These are phyloP conservation scores for Phaeosphaeria sp. DNA, from an alignment of 2,329 filamentous ascomycete genomes.

Conservation along the genomic window DNA sequence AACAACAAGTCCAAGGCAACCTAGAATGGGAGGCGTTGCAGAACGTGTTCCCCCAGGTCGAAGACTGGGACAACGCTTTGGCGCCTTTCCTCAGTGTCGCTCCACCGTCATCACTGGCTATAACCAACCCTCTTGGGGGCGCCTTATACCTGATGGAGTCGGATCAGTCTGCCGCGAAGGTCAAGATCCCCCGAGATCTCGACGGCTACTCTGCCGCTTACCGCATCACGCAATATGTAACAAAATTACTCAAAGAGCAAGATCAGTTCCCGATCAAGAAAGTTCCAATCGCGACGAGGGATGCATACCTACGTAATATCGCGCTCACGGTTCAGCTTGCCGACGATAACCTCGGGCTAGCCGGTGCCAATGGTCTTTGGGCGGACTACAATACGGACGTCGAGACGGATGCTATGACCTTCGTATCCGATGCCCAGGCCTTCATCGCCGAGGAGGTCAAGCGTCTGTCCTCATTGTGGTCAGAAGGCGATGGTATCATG, in stretches of 20 bases:
- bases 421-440: conserved; percentile 59
- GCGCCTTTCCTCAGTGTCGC: conserved; percentile 59
- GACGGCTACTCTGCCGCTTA: conserved; percentile 75
- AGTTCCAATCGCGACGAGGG: conserved; percentile 27
- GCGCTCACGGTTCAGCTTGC: conserved; percentile 63
- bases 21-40: conserved; percentile 35
- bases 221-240: conserved; percentile 76
- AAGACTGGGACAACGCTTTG: conserved; percentile 72
- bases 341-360: conserved; percentile 66
- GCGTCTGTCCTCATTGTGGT: conserved; percentile 18
- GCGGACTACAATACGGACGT: conserved; percentile 55
- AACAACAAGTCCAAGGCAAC: conserved; percentile 53
- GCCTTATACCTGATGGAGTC: conserved; percentile 68
- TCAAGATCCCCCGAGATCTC: conserved; percentile 61
- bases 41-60: conserved; percentile 68
- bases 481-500: conserved; percentile 28
- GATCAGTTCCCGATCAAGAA: conserved; percentile 46
- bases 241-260: conserved; percentile 61
- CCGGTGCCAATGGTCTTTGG: conserved; percentile 63
- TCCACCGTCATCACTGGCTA: conserved; percentile 70
- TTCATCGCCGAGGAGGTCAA: conserved; percentile 55
- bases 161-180: conserved; percentile 20
- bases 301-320: conserved; percentile 56
- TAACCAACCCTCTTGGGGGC: conserved; percentile 76
- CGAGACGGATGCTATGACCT: conserved; percentile 60